These are phyloP conservation scores for Grosmannia serpens DNA, from an alignment of 2,329 filamentous ascomycete genomes.

Conservation along the genomic window DNA sequence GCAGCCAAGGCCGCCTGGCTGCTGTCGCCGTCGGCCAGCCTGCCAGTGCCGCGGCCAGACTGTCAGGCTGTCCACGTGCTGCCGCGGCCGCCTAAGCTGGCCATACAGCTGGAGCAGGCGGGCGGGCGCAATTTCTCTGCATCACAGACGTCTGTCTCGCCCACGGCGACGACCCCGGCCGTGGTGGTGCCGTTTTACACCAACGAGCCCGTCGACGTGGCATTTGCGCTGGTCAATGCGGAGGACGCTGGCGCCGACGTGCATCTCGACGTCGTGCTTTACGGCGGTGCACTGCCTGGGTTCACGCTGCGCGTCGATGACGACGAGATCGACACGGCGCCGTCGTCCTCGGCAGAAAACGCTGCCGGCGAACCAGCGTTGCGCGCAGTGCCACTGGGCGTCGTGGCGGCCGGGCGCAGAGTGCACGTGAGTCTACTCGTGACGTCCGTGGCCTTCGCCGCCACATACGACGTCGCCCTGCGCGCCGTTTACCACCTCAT, in stretches of 20 bases:
- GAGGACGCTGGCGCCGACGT: constrained; percentile 71
- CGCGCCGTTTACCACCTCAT: constrained; percentile 67
- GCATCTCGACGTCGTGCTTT: constrained; percentile 56
- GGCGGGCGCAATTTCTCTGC: not conserved
- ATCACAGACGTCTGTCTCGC: not conserved
- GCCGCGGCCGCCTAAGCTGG: constrained; percentile 86
- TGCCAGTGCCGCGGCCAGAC: constrained; percentile 35
- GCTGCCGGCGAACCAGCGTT: constrained; percentile 18
- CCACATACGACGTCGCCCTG: constrained; percentile 56
- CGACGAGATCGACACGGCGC: constrained; percentile 13
- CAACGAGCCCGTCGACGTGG: constrained; percentile 61
- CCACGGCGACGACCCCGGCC: not conserved
- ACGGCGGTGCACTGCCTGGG: constrained; percentile 40
- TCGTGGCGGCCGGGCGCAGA: constrained; percentile 34
- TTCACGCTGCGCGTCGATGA: constrained; percentile 25
- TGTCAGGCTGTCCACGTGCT: constrained; percentile 56
- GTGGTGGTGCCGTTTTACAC: constrained; percentile 59
- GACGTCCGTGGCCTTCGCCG: constrained; percentile 37
- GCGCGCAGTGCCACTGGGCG: constrained; percentile 30
- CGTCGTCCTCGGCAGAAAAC: not conserved
- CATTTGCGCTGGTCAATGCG: constrained; percentile 63
- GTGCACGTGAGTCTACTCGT: constrained; percentile 35
- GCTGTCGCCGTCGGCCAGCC: constrained; percentile 28
- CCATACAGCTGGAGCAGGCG: constrained; percentile 42
- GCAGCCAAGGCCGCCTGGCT: constrained; percentile 36